Evolutionary conservation across 2,329 filamentous ascomycete species (phyloP).

Genomic region (Penicillium janthinellum): DNA sequence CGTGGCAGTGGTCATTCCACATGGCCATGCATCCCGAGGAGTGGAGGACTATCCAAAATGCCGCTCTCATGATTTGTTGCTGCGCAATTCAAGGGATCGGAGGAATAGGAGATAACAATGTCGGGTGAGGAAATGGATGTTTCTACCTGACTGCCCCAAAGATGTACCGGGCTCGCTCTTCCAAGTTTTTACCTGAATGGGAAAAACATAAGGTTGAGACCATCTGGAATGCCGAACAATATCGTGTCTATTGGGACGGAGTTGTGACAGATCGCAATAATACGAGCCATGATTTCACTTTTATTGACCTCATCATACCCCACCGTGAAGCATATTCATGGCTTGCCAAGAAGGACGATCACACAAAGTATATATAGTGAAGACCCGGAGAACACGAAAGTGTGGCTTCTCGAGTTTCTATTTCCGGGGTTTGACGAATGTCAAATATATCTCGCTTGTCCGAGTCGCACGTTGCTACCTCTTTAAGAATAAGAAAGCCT

Average conservation of each 20-base stretch:
- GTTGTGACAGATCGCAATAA: neutral
- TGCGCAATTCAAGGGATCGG: too few relatives aligned
- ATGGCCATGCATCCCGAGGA: neutral
- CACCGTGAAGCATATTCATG: neutral
- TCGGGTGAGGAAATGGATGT: too few relatives aligned
- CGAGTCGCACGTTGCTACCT: too few relatives aligned
- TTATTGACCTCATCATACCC: neutral
- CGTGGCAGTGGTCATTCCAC: neutral
- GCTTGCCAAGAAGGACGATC: neutral
- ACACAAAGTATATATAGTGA: neutral
- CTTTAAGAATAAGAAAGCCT: too few relatives aligned
- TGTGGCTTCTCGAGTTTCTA: too few relatives aligned
- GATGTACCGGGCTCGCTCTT: too few relatives aligned
- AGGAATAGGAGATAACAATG: too few relatives aligned
- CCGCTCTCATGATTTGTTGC: neutral
- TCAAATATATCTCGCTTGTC: too few relatives aligned
- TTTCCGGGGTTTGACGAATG: too few relatives aligned
- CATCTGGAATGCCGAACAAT: neutral
- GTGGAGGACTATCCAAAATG: neutral
- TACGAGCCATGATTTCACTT: neutral
- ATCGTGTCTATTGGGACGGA: neutral
- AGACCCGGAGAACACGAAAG: neutral
- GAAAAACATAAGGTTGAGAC: neutral
- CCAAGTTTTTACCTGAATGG: too few relatives aligned
- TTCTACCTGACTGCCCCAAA: neutral